Evolutionary conservation across 805 yeast genomes (phyloP).

Genomic region (Wickerhamiella lipophila): DNA sequence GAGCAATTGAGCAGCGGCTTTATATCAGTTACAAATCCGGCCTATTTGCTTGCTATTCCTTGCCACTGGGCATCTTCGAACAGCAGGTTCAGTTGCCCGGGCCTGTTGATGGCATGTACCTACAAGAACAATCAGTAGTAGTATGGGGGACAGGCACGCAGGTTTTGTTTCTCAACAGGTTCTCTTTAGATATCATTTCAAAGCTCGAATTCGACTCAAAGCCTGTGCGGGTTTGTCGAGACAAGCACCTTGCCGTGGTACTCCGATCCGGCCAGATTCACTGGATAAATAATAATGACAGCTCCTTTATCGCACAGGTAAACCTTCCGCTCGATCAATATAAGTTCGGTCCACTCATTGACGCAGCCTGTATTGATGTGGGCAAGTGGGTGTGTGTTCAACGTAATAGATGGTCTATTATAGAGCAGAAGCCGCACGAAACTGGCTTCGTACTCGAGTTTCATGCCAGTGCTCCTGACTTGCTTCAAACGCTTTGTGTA

Average conservation of each 20-base stretch:
- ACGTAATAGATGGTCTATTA: conserved; percentile 12
- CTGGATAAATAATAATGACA: neutral
- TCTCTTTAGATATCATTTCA: conserved; percentile 7
- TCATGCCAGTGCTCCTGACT: conserved; percentile 7
- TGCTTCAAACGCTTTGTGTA: neutral
- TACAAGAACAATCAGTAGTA: conserved; percentile 5
- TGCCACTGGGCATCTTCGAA: conserved; percentile 9
- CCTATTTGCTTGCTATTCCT: conserved; percentile 4
- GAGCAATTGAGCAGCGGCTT: conserved; percentile 1
- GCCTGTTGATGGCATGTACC: neutral
- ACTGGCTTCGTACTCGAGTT: neutral
- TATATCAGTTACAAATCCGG: conserved; percentile 9
- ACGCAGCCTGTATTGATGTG: conserved; percentile 2
- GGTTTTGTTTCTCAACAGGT: conserved; percentile 5
- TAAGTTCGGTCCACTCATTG: neutral
- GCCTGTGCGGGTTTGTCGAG: conserved; percentile 9
- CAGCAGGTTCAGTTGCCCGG: conserved; percentile 2
- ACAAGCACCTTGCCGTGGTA: conserved; percentile 5
- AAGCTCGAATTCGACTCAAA: conserved; percentile 3
- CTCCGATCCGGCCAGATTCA: conserved; percentile 9
- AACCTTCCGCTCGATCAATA: neutral
- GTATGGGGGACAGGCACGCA: conserved; percentile 9
- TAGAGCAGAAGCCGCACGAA: neutral
- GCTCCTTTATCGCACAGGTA: neutral
- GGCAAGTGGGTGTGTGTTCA: conserved; percentile 12